Evolutionary conservation across 2,329 filamentous ascomycete species (phyloP).

Genomic region (Aspergillus sp.): DNA sequence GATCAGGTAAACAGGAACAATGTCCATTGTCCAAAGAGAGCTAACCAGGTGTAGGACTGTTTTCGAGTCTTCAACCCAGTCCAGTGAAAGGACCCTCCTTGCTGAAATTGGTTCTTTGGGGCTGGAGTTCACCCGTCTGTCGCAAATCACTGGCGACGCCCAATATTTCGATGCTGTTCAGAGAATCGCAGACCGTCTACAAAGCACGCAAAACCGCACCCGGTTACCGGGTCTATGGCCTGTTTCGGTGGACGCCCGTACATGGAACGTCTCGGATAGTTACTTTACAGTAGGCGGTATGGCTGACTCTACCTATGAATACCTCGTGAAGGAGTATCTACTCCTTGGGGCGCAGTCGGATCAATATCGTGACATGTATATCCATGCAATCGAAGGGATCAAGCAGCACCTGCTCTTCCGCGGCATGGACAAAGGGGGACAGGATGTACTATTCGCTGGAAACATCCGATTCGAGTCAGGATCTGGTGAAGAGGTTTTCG

Average conservation of each 20-base stretch:
- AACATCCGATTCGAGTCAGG: slow-evolving; percentile 9
- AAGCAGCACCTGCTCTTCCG: slow-evolving; percentile 32
- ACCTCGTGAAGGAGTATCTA: slow-evolving; percentile 38
- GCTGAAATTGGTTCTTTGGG: slow-evolving; percentile 69
- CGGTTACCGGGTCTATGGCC: slow-evolving; percentile 73
- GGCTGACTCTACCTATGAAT: slow-evolving; percentile 41
- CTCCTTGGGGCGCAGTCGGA: slow-evolving; percentile 30
- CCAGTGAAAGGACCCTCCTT: slow-evolving; percentile 59
- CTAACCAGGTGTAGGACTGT: slow-evolving; percentile 16
- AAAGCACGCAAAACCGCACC: slow-evolving; percentile 65
- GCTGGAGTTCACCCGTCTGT: slow-evolving; percentile 83
- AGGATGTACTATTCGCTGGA: slow-evolving; percentile 28
- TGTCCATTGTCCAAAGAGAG: slow-evolving; percentile 33
- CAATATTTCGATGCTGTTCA: slow-evolving; percentile 84
- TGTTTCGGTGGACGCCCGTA: slow-evolving; percentile 57
- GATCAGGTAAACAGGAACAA: slow-evolving; percentile 48
- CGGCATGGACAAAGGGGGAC: slow-evolving; percentile 29
- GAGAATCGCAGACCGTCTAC: slow-evolving; percentile 71
- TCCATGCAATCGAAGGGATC: slow-evolving; percentile 23
- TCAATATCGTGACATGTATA: slow-evolving; percentile 33
- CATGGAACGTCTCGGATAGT: slow-evolving; percentile 2
- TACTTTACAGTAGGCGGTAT: slow-evolving; percentile 33
- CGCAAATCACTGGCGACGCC: slow-evolving; percentile 70
- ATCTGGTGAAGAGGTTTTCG: slow-evolving; percentile 8
- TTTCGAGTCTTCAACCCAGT: slow-evolving; percentile 24